Evolutionary conservation across 179 eudicot species (phyloP), one percentile per base, ranked within the genome.

Genomic region (Nepenthes alata): DNA sequence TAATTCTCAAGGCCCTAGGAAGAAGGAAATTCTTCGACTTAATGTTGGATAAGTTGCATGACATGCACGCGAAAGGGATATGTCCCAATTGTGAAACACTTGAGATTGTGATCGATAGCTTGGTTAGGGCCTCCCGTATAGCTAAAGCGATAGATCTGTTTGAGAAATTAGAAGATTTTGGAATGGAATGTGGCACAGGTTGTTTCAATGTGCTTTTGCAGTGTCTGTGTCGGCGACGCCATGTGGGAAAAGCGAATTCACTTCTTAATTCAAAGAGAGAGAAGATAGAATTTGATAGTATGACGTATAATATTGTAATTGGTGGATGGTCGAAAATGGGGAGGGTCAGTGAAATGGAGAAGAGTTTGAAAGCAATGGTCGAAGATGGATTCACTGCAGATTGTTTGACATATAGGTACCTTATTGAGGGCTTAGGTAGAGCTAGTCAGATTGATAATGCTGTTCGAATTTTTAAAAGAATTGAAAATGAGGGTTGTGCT

Each of bases 361-460:
- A 53, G 37, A 54, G 59, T 72, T 67, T 93, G 79, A 69, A 78
- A 61, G 79, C 61, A 37, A 93, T 93, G 98, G 81, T 80, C 59
- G 87, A 70, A 5, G 84, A 86, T 71, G 95, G 87, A 67, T 72
- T 80, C 60, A 71, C 74, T 58, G 84, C 95, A 0, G 83, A 86
- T 72, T 67, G 78, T 72, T 58, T 64, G 72, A 89, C 98, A 6
- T 85, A 80, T 67, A 74, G 93, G 71, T 77, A 72, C 65, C 61
- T 93, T 39, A 73, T 89, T 57, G 88, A 83, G 72, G 86, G 96
- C 25, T 80, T 93, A 44, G 96, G 98, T 60, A 83, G 85, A 82
- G 86, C 85, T 62, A 86, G 84, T 56, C 76, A 59, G 70, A 62
- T 93, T 53, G 84, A 80, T 63, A 83, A 85, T 63, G 89, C 95